A percentile compares a stretch with the other conserved stretches of the same genome.
Conservation (phyloP, 106 monocot genomes). For the Apostasia ramifera region DNA sequence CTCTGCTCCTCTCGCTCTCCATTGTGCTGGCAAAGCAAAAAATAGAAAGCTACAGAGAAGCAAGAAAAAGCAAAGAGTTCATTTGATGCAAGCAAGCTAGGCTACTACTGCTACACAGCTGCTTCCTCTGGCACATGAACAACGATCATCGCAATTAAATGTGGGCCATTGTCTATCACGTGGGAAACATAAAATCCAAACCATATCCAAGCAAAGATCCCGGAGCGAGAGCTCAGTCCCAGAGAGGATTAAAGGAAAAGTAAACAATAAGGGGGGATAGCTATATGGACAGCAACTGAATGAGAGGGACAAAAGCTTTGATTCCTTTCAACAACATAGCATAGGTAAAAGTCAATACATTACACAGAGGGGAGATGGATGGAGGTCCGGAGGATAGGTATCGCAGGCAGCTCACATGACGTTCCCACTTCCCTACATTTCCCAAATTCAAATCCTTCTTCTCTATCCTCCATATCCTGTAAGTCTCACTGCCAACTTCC, state of each 20-base stretch:
- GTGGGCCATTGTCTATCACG: slow-evolving; percentile 33
- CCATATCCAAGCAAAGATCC: slow-evolving; percentile 53
- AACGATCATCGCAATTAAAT: slow-evolving; percentile 29
- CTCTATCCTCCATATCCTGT: not conserved
- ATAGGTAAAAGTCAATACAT: slow-evolving; percentile 24
- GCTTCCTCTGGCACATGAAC: slow-evolving; percentile 5
- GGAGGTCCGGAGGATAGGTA: slow-evolving; percentile 5
- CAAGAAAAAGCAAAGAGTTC: slow-evolving; percentile 1
- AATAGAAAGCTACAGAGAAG: not conserved
- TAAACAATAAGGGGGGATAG: slow-evolving; percentile 8
- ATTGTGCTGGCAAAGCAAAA: slow-evolving; percentile 7
- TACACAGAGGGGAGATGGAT: not conserved
- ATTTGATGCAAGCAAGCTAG: slow-evolving; percentile 1
- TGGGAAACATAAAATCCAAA: slow-evolving; percentile 55
- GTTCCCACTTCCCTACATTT: slow-evolving; percentile 28
- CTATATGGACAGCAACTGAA: slow-evolving; percentile 30
- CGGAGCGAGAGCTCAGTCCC: slow-evolving; percentile 25
- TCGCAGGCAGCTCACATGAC: slow-evolving; percentile 14
- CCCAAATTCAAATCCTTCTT: slow-evolving; percentile 16
- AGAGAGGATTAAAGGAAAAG: slow-evolving; percentile 27
- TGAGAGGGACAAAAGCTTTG: slow-evolving; percentile 36
- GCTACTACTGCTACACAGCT: slow-evolving; percentile 1
- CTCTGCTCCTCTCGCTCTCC: not conserved
- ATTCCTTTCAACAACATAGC: slow-evolving; percentile 12
- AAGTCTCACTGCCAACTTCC: slow-evolving; percentile 3